Conservation (phyloP, 2,329 filamentous ascomycete genomes). For the Beauveria varroae region DNA sequence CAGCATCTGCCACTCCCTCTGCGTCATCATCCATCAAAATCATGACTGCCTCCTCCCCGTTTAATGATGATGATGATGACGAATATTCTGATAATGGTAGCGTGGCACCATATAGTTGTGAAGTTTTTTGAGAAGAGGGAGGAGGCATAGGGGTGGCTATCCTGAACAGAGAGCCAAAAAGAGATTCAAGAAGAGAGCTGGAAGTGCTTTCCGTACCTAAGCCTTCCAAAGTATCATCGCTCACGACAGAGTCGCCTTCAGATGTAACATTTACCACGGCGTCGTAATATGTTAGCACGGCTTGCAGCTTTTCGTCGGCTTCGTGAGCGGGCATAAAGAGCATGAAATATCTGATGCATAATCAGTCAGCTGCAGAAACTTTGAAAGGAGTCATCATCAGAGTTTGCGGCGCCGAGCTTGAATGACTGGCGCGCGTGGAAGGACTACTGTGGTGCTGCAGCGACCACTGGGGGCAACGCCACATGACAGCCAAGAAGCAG, state of each 20-base stretch:
- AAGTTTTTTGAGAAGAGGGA: slow-evolving; percentile 21
- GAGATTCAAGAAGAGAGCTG: slow-evolving; percentile 55
- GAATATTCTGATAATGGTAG: neutral
- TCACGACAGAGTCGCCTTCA: slow-evolving; percentile 89
- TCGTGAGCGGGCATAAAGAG: slow-evolving; percentile 70
- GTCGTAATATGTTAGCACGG: slow-evolving; percentile 85
- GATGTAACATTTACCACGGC: slow-evolving; percentile 82
- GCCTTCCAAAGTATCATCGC: slow-evolving; percentile 84
- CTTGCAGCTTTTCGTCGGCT: slow-evolving; percentile 63
- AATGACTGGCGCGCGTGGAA: neutral
- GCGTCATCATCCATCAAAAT: slow-evolving; percentile 7
- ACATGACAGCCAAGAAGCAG: slow-evolving; percentile 20
- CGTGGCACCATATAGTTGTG: slow-evolving; percentile 14
- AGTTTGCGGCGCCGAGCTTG: neutral
- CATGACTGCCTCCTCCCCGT: slow-evolving; percentile 16
- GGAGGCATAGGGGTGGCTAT: slow-evolving; percentile 46
- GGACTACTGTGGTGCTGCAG: neutral
- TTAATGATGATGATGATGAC: neutral
- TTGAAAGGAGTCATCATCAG: neutral
- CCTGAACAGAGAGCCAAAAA: slow-evolving; percentile 70
- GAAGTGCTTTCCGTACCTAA: slow-evolving; percentile 72
- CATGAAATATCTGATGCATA: slow-evolving; percentile 66
- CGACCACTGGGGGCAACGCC: slow-evolving; percentile 4
- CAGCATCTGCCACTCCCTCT: neutral
- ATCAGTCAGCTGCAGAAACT: slow-evolving; percentile 2